Conservation (phyloP, 106 monocot species). For the Vanilla planifolia region DNA sequence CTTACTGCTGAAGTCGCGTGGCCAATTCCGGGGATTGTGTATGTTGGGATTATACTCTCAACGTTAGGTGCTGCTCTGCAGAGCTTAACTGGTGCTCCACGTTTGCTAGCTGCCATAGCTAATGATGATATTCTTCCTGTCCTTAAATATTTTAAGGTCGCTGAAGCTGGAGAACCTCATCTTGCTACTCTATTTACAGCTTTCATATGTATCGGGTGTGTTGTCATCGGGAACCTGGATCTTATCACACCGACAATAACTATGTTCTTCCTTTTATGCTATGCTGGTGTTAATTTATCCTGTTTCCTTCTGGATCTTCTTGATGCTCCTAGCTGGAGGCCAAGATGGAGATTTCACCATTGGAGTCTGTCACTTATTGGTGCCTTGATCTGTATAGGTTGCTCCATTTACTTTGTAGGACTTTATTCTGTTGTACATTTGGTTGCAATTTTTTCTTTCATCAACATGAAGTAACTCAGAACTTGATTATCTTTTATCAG, state of each 20-base stretch:
- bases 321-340: conserved; percentile 99
- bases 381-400: conserved; percentile 79
- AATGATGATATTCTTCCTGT: conserved; percentile 99
- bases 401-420: conserved; percentile 11
- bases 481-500: too few relatives aligned
- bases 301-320: conserved; percentile 96
- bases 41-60: conserved; percentile 91
- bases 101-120: conserved; percentile 91
- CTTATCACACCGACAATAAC: conserved; percentile 94
- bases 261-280: conserved; percentile 97
- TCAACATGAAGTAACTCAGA: too few relatives aligned
- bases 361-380: conserved; percentile 97
- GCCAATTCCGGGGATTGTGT: conserved; percentile 84
- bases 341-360: conserved; percentile 97
- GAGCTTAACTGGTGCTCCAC: conserved; percentile 89
- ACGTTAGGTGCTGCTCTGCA: conserved; percentile 96
- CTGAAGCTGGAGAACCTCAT: conserved; percentile 81
- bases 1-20: conserved; percentile 90
- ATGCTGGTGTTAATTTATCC: conserved; percentile 88
- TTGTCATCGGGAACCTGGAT: conserved; percentile 93
- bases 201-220: conserved; percentile 82
- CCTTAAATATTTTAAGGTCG: conserved; percentile 81
- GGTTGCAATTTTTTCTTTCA: conserved; percentile 2
- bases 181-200: conserved; percentile 91
- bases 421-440: too few relatives aligned